These are phyloP conservation scores for Penicillium verrucosum DNA, from an alignment of 2,329 filamentous ascomycete genomes.

Conservation along the genomic window DNA sequence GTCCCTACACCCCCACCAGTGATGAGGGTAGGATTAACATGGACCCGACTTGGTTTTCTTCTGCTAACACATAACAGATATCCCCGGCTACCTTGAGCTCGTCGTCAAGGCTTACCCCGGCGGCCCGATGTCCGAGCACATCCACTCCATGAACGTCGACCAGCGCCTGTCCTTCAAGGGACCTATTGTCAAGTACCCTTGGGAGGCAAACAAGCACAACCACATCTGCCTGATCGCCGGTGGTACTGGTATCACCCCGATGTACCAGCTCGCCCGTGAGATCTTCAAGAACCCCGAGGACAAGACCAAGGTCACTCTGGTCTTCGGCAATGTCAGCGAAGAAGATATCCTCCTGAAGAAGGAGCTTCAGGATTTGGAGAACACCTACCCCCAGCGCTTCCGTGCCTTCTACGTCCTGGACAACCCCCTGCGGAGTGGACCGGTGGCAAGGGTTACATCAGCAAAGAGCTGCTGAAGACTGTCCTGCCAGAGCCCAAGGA, in stretches of 20 bases:
- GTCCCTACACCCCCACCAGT: constrained; percentile 89
- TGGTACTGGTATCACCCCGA: constrained; percentile 93
- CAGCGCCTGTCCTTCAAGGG: constrained; percentile 90
- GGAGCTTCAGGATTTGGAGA: constrained; percentile 83
- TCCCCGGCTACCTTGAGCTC: constrained; percentile 78
- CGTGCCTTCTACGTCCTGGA: constrained; percentile 91
- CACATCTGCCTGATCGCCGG: constrained; percentile 73
- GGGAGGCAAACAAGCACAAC: constrained; percentile 86
- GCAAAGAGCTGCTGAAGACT: constrained; percentile 89
- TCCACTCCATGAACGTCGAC: constrained; percentile 78
- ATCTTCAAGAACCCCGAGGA: constrained; percentile 97
- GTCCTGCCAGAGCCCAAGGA: constrained; percentile 89
- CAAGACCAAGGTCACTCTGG: constrained; percentile 94
- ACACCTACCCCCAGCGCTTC: constrained; percentile 93
- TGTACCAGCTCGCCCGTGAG: constrained; percentile 88
- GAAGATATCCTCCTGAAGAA: constrained; percentile 87
- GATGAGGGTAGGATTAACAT: constrained; percentile 64
- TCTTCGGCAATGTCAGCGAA: constrained; percentile 87
- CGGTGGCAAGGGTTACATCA: constrained; percentile 75
- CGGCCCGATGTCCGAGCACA: constrained; percentile 86
- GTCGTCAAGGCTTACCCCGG: constrained; percentile 87
- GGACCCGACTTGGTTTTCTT: not conserved
- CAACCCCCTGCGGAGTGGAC: constrained; percentile 76
- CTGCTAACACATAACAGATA: constrained; percentile 48
- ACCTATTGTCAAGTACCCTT: constrained; percentile 88